Evolutionary conservation across 768 basidiomycete genomes (phyloP), one percentile per base, ranked within the genome.

Genomic region (Dictyophora rubrovolvata): DNA sequence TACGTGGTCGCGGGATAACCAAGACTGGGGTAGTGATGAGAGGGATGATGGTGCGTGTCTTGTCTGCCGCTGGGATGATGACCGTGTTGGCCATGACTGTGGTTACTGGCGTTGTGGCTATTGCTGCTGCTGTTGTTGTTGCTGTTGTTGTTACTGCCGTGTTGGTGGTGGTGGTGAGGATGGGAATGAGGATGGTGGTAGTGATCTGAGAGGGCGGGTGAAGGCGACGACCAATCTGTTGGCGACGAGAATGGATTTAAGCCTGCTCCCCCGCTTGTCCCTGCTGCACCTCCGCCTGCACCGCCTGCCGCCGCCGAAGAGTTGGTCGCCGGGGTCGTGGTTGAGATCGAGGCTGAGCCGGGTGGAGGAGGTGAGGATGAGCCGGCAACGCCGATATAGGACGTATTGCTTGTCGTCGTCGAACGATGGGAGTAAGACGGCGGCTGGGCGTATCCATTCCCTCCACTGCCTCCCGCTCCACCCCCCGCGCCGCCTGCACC

Each of bases 401-500:
- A 28, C 4, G 28, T 28, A 7, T 2, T 3, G 28, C 7, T 28
- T 28, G 28, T 28, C 2, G 28, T 28, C 28, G 28, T 3, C 4
- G 28, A 28, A 7, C 28, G 28, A 28, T 28, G 28, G 28, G 28
- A 28, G 28, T 28, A 28, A 2, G 28, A 28, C 28, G 28, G 28
- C 28, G 28, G 28, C 28, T 28, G 28, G 28, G 28, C 28, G 28
- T 28, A 28, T 3, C 28, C 28, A 28, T 28, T 28, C 28, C 28
- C 28, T 28, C 4, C 28, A 28, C 28, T 28, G 28, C 4, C 28
- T 3, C 28, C 28, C 4, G 28, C 68, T 82, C 87, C 56, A 87
- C 86, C 14, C 76, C 74, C 57, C 83, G 81, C 56, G 95, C 67
- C 1, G 74, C 66, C 69, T 95, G 93, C 79, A 96, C 83, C 69